Evolutionary conservation across 1,284 basidiomycete genomes (phyloP).

Genomic region (Pascua sp.): DNA sequence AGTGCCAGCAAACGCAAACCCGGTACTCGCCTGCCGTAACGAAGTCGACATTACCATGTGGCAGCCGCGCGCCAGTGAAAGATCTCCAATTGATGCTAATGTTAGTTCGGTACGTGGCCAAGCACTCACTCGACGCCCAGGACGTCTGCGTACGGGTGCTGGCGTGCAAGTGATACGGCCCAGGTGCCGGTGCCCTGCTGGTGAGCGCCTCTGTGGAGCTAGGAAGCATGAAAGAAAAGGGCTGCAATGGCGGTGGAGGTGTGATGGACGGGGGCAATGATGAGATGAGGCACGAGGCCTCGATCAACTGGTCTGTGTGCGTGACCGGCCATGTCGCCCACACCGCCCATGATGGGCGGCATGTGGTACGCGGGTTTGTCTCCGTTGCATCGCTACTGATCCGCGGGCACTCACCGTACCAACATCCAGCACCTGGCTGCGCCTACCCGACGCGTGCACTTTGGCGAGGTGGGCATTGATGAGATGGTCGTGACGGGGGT

Average conservation of each 20-base stretch:
- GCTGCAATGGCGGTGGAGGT: too few relatives aligned
- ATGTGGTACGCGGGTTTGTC: neutral
- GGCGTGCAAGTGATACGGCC: conserved; percentile 28
- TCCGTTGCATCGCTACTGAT: neutral
- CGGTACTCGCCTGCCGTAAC: conserved; percentile 31
- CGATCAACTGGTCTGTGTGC: too few relatives aligned
- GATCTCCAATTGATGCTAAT: conserved; percentile 31
- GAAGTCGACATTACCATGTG: conserved; percentile 41
- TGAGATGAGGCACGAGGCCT: too few relatives aligned
- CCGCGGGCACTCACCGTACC: conserved; percentile 33
- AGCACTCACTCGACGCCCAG: conserved; percentile 36
- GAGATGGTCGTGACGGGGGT: conserved; percentile 26
- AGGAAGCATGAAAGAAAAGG: too few relatives aligned
- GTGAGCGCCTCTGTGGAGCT: neutral
- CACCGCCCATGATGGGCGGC: neutral
- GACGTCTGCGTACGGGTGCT: conserved; percentile 35
- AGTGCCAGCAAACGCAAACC: too few relatives aligned
- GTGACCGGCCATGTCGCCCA: neutral
- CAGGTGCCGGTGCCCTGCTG: conserved; percentile 27
- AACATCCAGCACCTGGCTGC: conserved; percentile 37
- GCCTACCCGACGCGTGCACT: conserved; percentile 30
- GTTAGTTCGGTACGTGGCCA: neutral
- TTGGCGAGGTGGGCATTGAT: conserved; percentile 25
- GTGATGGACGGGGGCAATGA: too few relatives aligned
- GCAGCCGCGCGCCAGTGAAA: conserved; percentile 10